These are phyloP conservation scores for Trichoderma harzianum DNA, from an alignment of 2,329 filamentous ascomycete species.

Conservation along the genomic window DNA sequence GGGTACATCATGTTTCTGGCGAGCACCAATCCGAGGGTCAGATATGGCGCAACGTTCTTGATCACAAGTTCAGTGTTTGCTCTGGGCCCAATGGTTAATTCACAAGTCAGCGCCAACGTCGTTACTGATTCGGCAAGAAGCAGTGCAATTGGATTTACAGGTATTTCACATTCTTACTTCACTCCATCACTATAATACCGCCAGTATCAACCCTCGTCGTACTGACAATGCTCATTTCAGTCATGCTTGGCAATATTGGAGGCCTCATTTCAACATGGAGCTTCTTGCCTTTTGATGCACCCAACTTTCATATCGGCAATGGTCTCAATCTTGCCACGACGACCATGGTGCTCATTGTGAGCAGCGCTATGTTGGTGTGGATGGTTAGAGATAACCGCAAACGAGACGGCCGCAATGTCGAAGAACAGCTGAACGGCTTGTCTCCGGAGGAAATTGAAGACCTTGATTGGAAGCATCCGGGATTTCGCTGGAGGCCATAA, in stretches of 20 bases:
- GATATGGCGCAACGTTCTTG: constrained; percentile 69
- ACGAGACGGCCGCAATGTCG: not conserved
- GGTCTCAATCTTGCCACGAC: not conserved
- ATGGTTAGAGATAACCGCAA: not conserved
- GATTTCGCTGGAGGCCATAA: not conserved
- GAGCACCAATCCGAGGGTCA: constrained; percentile 45
- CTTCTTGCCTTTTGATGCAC: not conserved
- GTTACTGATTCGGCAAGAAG: constrained; percentile 67
- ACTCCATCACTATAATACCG: not conserved
- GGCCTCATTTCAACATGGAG: not conserved
- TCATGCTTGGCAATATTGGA: not conserved
- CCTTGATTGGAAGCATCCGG: not conserved
- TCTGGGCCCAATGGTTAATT: constrained; percentile 62
- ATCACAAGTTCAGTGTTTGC: constrained; percentile 62
- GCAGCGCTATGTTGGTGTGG: not conserved
- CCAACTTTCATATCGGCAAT: not conserved
- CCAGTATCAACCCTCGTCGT: not conserved
- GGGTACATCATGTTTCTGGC: constrained; percentile 64
- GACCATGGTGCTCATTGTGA: not conserved
- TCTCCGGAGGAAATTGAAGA: not conserved
- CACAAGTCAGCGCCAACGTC: constrained; percentile 66
- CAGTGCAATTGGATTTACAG: constrained; percentile 60
- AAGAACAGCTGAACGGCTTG: not conserved
- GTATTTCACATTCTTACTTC: constrained; percentile 54
- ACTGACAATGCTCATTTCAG: not conserved